phyloP scores from a whole-genome alignment of 495 filamentous ascomycete genomes.

The Neurospora africana region DNA sequence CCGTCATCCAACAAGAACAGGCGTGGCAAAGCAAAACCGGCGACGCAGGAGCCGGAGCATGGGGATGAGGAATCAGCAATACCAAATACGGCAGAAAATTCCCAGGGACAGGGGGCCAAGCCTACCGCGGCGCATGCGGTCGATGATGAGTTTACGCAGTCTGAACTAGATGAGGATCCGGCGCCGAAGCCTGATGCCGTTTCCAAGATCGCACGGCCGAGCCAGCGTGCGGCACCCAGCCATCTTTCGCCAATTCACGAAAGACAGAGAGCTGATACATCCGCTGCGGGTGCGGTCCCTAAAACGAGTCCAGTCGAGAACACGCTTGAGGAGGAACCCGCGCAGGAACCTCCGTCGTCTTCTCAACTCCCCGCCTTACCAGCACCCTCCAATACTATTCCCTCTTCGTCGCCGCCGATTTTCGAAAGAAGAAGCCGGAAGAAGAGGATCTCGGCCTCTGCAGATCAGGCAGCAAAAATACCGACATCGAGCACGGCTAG shows the following conservation, averaged over 20 bases:
- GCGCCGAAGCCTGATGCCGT: slow-evolving; percentile 1
- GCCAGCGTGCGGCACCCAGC: background rate
- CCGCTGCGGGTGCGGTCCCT: slow-evolving; percentile 24
- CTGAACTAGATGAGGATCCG: slow-evolving; percentile 10
- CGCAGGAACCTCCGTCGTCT: background rate
- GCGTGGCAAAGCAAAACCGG: slow-evolving; percentile 8
- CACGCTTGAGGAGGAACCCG: background rate
- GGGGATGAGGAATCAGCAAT: slow-evolving; percentile 8
- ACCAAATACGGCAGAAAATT: slow-evolving; percentile 24
- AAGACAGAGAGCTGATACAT: background rate
- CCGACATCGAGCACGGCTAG: background rate
- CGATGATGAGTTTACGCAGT: slow-evolving; percentile 15
- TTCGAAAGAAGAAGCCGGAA: background rate
- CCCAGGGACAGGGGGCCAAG: slow-evolving; percentile 12
- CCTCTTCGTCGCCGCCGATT: background rate
- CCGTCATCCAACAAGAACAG: slow-evolving; percentile 27
- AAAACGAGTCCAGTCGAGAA: slow-evolving; percentile 27
- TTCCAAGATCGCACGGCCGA: slow-evolving; percentile 5
- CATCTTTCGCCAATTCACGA: background rate
- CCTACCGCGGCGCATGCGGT: background rate
- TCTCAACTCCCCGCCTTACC: background rate
- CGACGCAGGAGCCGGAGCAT: slow-evolving; percentile 4
- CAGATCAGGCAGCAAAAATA: background rate
- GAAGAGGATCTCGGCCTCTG: background rate
- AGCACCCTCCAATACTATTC: background rate